Evolutionary conservation across 2,329 filamentous ascomycete species (phyloP), one percentile per base, ranked within the genome.

Genomic region (Mycosphaerella sp.): DNA sequence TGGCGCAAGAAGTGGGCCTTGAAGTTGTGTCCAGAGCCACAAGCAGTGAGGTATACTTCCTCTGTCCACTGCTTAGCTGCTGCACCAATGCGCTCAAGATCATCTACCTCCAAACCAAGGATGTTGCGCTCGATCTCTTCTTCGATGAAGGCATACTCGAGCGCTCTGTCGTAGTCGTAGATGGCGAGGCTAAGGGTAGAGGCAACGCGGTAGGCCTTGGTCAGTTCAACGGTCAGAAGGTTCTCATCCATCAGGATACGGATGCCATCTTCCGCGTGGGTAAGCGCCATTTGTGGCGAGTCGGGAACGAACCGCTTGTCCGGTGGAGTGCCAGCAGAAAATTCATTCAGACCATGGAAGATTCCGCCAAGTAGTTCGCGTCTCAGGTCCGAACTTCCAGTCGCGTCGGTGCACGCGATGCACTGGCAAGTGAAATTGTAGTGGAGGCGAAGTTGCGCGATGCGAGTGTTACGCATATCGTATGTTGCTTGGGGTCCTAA

Each of bases 161-260:
- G 39, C 11, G 62, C 59, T 14, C 44, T 51, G 40, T 59, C 45
- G 41, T 39, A 57, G 26, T 58, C 17, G 9, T 46, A 6, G 6
- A 58, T 32, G 4, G 57, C 43, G 8, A 64, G 45, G 1, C 59
- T 55, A 17, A 50, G 31, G 21, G 36, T 50, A 1, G 62, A 59
- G 6, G 62, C 61, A 6, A 59, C 43, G 23, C 60, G 63, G 40
- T 64, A 64, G 12, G 64, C 63, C 41, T 57, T 62, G 45, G 48
- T 42, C 2, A 66, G 55, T 48, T 65, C 62, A 12, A 54, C 41
- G 11, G 48, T 55, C 29, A 53, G 34, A 51, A 97, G 78, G 6
- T 92, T 92, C 73, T 97, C 92, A 72, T 96, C 91, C 40, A 96
- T 90, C 6, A 97, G 80, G 43, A 97, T 78, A 38, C 90, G 86